These are phyloP conservation scores for Shiraia sp. DNA, from an alignment of 2,329 filamentous ascomycete species.

Conservation along the genomic window DNA sequence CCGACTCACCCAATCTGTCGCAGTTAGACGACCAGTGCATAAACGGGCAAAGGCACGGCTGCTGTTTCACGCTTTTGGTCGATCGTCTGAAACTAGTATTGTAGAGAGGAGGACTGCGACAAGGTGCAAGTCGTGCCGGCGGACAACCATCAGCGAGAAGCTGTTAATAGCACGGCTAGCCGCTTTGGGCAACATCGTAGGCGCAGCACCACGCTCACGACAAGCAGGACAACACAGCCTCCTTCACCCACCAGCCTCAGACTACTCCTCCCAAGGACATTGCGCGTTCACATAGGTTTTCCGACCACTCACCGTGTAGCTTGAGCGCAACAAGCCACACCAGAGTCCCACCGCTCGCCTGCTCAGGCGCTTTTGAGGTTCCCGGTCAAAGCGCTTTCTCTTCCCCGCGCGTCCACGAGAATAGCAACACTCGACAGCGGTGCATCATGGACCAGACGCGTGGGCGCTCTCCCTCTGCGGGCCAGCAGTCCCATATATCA, in stretches of 20 bases:
- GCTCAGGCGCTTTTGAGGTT: neutral
- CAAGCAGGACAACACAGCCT: conserved; percentile 30
- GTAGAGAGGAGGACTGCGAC: no score
- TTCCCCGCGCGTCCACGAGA: conserved; percentile 11
- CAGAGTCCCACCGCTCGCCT: neutral
- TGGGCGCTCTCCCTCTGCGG: conserved; percentile 66
- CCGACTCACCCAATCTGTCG: no score
- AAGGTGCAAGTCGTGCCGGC: no score
- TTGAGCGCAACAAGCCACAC: conserved; percentile 1
- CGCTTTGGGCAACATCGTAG: conserved; percentile 6
- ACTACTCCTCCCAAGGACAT: conserved; percentile 19
- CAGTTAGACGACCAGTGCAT: no score
- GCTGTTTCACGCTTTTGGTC: neutral
- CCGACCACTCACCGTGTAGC: conserved; percentile 27
- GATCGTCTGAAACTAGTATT: no score
- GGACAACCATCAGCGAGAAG: neutral
- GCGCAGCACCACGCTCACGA: conserved; percentile 20
- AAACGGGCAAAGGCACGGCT: no score
- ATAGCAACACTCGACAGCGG: conserved; percentile 12
- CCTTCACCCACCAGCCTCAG: conserved; percentile 35
- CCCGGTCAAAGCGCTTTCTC: conserved; percentile 1
- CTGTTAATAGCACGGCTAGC: conserved; percentile 6
- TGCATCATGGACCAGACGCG: conserved; percentile 56
- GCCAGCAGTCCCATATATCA: conserved; percentile 66
- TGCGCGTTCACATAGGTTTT: conserved; percentile 20